phyloP scores from a whole-genome alignment of 2,329 filamentous ascomycete species.

The Xylaria sp. region DNA sequence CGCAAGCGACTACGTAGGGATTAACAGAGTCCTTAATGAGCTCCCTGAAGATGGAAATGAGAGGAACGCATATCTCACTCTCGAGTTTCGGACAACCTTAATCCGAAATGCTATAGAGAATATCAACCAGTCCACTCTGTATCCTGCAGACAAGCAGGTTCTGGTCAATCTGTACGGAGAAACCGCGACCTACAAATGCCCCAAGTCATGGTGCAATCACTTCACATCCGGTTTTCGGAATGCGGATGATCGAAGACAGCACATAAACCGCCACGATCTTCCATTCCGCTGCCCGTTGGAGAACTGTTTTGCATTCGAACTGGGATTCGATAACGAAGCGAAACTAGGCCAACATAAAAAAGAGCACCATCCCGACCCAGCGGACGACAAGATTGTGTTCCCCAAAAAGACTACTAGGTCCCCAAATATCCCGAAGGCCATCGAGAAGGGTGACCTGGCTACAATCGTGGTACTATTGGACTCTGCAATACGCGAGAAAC shows the following conservation, averaged over 20 bases:
- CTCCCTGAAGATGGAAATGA: background rate
- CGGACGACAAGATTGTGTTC: background rate
- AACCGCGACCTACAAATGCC: constrained; percentile 9
- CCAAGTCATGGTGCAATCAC: constrained; percentile 16
- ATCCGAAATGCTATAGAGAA: background rate
- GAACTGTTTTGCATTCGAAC: background rate
- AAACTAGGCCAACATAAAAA: background rate
- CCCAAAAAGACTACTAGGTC: background rate
- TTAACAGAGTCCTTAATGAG: background rate
- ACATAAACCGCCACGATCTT: background rate
- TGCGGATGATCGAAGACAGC: background rate
- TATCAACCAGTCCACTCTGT: background rate
- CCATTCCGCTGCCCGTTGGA: background rate
- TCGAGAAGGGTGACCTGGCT: background rate
- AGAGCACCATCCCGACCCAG: background rate
- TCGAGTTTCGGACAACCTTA: background rate
- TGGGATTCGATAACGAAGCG: background rate
- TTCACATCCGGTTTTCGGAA: constrained; percentile 11
- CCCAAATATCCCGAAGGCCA: background rate
- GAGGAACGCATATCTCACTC: background rate
- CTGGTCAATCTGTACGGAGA: background rate
- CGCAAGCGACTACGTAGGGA: background rate
- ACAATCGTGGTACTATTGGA: background rate
- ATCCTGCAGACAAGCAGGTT: background rate
- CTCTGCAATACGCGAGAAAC: background rate